Percentiles rank a stretch among this genome's conserved stretches.
Conservation (phyloP, 768 basidiomycete species). For the Mycena floridula region DNA sequence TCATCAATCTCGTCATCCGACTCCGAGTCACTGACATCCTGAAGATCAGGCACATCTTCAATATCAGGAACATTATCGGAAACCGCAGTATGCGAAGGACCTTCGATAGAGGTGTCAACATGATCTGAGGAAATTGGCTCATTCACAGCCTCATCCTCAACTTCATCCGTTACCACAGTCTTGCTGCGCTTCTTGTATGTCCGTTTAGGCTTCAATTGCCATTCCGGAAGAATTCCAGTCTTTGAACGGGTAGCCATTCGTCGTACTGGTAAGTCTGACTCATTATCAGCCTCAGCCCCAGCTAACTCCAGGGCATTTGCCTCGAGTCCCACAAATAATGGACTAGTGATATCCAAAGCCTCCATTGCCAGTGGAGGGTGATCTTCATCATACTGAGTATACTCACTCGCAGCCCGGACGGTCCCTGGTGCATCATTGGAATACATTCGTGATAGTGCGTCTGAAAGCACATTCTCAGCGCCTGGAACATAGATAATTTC, state of each 20-base stretch:
- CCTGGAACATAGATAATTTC: too few relatives aligned
- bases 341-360: background rate
- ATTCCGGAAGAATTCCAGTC: background rate
- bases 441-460: too few relatives aligned
- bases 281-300: too few relatives aligned
- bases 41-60: constrained; percentile 13
- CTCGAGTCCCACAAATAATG: background rate
- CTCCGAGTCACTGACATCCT: constrained; percentile 13
- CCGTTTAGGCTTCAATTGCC: background rate
- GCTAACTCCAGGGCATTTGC: too few relatives aligned
- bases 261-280: too few relatives aligned
- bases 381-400: too few relatives aligned
- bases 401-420: too few relatives aligned
- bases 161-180: background rate
- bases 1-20: background rate
- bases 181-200: background rate
- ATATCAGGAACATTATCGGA: background rate
- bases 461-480: too few relatives aligned
- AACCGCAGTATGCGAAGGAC: background rate
- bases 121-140: background rate
- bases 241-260: background rate
- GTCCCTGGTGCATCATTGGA: too few relatives aligned
- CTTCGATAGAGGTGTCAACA: background rate
- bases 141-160: background rate
- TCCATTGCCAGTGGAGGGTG: too few relatives aligned